Percentiles rank a stretch among this genome's conserved stretches.
Conservation (phyloP, 2,329 filamentous ascomycete genomes). For the Dendrostoma leiphaemia region DNA sequence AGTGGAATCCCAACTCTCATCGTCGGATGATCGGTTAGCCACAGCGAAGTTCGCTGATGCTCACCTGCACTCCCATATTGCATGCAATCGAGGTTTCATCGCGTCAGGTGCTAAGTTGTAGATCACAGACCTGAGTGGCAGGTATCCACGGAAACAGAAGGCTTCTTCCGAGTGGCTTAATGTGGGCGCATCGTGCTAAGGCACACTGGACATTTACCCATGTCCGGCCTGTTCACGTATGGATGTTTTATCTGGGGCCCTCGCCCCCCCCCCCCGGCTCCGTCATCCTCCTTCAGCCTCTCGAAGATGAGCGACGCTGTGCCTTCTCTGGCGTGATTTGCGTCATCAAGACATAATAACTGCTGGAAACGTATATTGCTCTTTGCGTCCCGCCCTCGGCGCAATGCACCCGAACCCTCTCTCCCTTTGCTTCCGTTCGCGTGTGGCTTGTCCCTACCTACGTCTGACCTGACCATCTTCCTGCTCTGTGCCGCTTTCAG, state of each 20-base stretch:
- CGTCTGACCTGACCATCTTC: neutral
- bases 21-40: too few species aligned
- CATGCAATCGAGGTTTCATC: too few species aligned
- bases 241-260: too few species aligned
- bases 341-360: neutral
- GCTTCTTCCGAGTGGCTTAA: too few species aligned
- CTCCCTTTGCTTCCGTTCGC: neutral
- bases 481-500: constrained; percentile 1
- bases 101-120: too few species aligned
- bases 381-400: neutral
- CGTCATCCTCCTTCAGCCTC: neutral
- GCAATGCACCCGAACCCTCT: neutral
- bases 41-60: too few species aligned
- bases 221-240: neutral
- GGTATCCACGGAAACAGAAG: neutral
- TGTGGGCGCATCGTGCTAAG: neutral
- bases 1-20: too few species aligned
- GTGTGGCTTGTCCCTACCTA: neutral
- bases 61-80: too few species aligned
- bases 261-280: neutral
- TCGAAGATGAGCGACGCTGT: neutral
- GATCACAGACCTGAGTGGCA: neutral
- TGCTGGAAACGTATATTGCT: neutral
- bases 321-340: neutral
- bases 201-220: neutral